Base-by-base conservation (phyloP, 179 eudicot genomes). In the Spergularia azorica region DNA sequence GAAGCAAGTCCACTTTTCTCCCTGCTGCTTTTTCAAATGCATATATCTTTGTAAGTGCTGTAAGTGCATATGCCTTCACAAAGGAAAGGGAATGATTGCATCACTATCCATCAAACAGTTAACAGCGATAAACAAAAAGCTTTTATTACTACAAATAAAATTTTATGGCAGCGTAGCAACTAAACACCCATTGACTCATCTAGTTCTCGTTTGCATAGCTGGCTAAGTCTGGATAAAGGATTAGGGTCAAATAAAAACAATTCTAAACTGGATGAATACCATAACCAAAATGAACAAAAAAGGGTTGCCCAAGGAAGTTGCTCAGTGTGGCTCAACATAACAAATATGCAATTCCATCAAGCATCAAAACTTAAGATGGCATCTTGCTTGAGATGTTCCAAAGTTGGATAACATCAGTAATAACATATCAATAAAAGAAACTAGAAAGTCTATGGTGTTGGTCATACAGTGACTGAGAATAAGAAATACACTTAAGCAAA, bases 1-100 rank as follows among this genome's bases (percentile, higher is more conserved):
- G 94, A 71, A 95, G 88, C 77, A 95, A 67, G 79, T 93, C 97
- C 81, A 90, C 89, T 79, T 88, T 82, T 82, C 90, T 89, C 68
- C 97, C 95, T 72, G 97, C 90, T 70, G 95, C 94, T 76, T 83
- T 84, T 79, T 95, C 99, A 80, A 91, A 90, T 59, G 97, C 90
- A 79, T 89, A 91, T 76, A 93, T 82, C 84, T 95, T 95, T 92
- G 84, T 84, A 21, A 95, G 89, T 63, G 97, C 99, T 66, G 99
- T 78, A 51, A 95, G 83, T 72, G 95, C 99, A 86, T 95, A 93
- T 38, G 86, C 99, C 99, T 95, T 86, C 79, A 85, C 62, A 51
- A 77, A n/a, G 17, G 67, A 59, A 76, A 38, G 38, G 70, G 39
- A 56, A 75, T 8, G 38, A 76, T 17, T 36, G 66, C 17, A 41